Base-by-base conservation (phyloP, 2,329 filamentous ascomycete genomes). In the Didymella arachidicola region DNA sequence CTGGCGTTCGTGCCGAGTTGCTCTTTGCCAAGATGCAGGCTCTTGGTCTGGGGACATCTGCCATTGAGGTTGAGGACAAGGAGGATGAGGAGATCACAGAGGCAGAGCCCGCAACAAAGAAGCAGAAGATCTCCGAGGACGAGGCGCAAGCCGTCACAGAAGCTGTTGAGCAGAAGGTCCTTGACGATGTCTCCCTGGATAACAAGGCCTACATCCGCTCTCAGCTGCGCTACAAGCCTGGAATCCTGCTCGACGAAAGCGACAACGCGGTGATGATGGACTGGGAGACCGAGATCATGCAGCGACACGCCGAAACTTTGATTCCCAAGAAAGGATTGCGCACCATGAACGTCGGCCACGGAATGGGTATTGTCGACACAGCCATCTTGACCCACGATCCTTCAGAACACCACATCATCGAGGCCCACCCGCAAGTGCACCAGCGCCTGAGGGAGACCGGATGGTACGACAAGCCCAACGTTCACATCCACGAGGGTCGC, bases 231-330 rank as follows among this genome's bases (percentile, higher is more conserved):
- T 76, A 76, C 67, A 71, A 71, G 53, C 66, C 68, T 3, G 71
- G 69, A 0, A 76, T 76, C 25, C 84, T 95, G 2, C 83, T 95
- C 7, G 91, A 95, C 72, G 83, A 86, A 3, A 86, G 87, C 63
- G 84, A 87, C 61, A 96, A 96, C 74, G 92, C 91, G 51, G 91
- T 96, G 44, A 96, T 96, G 92, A 96, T 96, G 92, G 85, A 88
- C 38, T 96, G 92, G 92, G 92, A 96, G 77, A 90, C 88, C 2
- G 86, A 88, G 64, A 95, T 96, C 68, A 96, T 96, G 92, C 85
- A 85, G 59, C 84, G 86, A 49, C 92, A 90, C 53, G 91, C 92
- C 44, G 84, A 88, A 61, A 84, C 86, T 14, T 81, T 96, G 1
- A 80, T 89, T 1, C 81, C 88, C 5, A 80, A 81, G 39, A 52